Conservation (phyloP, 768 basidiomycete species). For the Trametes punicea region DNA sequence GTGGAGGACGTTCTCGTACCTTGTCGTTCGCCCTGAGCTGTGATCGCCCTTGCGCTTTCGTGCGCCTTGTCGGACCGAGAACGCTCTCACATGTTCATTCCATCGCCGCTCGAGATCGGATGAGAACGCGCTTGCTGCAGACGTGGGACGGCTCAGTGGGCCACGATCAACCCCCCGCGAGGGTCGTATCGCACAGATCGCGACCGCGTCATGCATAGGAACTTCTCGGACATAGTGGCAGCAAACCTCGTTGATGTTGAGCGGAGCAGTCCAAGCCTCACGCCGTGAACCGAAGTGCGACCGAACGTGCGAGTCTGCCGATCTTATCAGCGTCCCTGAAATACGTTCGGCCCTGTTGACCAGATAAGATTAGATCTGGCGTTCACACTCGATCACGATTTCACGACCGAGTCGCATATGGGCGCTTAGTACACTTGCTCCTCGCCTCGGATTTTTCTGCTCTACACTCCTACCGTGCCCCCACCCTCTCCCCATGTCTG, state of each 20-base stretch:
- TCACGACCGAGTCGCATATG: not conserved
- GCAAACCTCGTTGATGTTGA: too few relatives aligned
- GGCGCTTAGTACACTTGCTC: not conserved
- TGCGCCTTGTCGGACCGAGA: not conserved
- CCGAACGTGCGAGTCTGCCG: too few relatives aligned
- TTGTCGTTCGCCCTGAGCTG: not conserved
- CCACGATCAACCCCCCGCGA: not conserved
- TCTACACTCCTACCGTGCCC: not conserved
- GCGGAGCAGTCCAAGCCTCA: too few relatives aligned
- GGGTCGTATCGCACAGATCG: too few relatives aligned
- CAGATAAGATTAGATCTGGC: constrained; percentile 14
- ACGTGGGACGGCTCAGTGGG: not conserved
- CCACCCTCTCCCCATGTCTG: constrained; percentile 1
- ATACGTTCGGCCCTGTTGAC: too few relatives aligned
- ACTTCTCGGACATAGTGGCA: too few relatives aligned
- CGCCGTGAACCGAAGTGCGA: too few relatives aligned
- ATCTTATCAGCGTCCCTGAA: too few relatives aligned
- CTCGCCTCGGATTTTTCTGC: constrained; percentile 3
- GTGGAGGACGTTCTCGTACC: constrained; percentile 1
- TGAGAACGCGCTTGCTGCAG: not conserved
- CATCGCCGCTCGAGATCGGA: constrained; percentile 3
- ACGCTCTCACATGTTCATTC: not conserved
- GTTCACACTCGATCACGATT: constrained; percentile 7
- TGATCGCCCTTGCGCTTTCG: not conserved
- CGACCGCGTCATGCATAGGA: too few relatives aligned